phyloP scores from a whole-genome alignment of 192 early-diverging fungal genomes.

The Helicostylum pulchrum region DNA sequence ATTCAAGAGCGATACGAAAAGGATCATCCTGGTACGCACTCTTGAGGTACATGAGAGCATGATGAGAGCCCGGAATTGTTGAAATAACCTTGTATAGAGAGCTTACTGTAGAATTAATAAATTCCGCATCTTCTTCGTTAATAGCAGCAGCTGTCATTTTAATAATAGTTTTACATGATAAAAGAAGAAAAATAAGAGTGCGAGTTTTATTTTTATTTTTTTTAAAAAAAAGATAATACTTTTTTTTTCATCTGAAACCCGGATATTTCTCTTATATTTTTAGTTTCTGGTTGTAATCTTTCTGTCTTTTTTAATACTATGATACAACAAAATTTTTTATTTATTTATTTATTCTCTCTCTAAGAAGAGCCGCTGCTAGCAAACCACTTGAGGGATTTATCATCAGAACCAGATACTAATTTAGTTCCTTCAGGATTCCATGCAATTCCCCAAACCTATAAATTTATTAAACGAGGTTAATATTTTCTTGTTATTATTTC shows the following conservation, averaged over 20 bases:
- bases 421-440: constrained; percentile 75
- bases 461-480: no score
- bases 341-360: neutral
- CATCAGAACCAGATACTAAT: constrained; percentile 72
- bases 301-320: no score
- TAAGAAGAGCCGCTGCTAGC: constrained; percentile 35
- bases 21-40: constrained; percentile 94
- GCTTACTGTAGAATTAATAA: constrained; percentile 45
- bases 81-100: constrained; percentile 36
- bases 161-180: constrained; percentile 20
- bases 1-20: constrained; percentile 80
- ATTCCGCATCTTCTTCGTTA: constrained; percentile 31
- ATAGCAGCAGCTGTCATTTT: constrained; percentile 9
- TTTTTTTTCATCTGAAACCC: no score
- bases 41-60: constrained; percentile 78
- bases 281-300: no score
- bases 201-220: neutral
- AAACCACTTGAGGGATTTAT: constrained; percentile 55
- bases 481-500: neutral
- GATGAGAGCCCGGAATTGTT: constrained; percentile 70
- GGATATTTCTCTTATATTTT: no score
- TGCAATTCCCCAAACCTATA: constrained; percentile 77
- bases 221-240: no score
- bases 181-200: constrained; percentile 6
- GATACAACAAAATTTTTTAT: no score